Conservation (phyloP, 768 basidiomycete genomes). For the Dentipellis sp. region DNA sequence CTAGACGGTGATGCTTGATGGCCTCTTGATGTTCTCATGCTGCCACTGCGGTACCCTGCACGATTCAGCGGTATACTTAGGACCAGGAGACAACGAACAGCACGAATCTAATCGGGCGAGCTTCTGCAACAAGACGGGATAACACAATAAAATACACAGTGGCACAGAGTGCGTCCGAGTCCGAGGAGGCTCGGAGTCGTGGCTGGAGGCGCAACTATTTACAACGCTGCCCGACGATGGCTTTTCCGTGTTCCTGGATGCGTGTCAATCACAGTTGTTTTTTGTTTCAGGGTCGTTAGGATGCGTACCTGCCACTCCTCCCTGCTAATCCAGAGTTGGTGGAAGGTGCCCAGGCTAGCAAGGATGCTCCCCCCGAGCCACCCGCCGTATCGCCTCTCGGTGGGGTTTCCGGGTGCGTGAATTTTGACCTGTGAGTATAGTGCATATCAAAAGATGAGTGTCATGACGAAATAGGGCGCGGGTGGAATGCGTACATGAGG, state of each 20-base stretch:
- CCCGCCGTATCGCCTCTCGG: slow-evolving; percentile 83
- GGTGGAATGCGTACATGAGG: slow-evolving; percentile 53
- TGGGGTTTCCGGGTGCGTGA: slow-evolving; percentile 83
- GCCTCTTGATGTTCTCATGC: no score
- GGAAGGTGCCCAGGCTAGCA: slow-evolving; percentile 93
- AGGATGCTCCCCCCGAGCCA: slow-evolving; percentile 97
- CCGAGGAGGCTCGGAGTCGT: no score
- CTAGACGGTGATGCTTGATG: no score
- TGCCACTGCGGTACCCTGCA: no score
- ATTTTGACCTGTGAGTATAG: slow-evolving; percentile 63
- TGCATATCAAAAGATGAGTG: not conserved
- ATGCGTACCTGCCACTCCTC: slow-evolving; percentile 82
- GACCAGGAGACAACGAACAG: no score
- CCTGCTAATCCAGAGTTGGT: slow-evolving; percentile 91
- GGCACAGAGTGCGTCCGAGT: no score
- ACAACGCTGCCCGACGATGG: slow-evolving; percentile 79
- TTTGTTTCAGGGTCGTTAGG: not conserved
- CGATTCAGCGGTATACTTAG: no score
- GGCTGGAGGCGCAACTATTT: slow-evolving; percentile 37
- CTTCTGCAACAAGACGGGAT: no score
- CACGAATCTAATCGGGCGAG: no score
- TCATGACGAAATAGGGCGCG: not conserved
- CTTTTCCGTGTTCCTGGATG: slow-evolving; percentile 67
- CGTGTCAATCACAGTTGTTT: not conserved
- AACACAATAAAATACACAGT: no score